A percentile compares a stretch with the other conserved stretches of the same genome.
Evolutionary conservation across 352 stramenopile species (phyloP).

Genomic region (Peronospora belbahrii): DNA sequence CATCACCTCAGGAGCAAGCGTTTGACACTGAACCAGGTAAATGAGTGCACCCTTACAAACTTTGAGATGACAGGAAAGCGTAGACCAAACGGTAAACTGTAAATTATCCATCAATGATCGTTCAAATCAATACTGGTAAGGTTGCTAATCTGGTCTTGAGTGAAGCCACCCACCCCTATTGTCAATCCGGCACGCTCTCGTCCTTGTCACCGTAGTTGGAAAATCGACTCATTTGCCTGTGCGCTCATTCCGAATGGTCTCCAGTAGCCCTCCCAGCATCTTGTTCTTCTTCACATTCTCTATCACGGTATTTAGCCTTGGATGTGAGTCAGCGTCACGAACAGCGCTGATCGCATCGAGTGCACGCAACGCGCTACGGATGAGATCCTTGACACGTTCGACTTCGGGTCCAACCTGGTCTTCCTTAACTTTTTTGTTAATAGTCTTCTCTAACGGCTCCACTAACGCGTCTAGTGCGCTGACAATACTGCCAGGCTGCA

Average conservation of each 20-base stretch:
- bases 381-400: slow-evolving; percentile 93
- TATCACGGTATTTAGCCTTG: slow-evolving; percentile 55
- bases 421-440: slow-evolving; percentile 94
- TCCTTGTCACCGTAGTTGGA: background rate
- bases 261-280: slow-evolving; percentile 46
- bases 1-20: too few species aligned
- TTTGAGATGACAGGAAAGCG: too few species aligned
- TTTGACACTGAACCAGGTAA: background rate
- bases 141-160: slow-evolving; percentile 1
- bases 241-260: slow-evolving; percentile 58
- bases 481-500: slow-evolving; percentile 78
- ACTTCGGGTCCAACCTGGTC: slow-evolving; percentile 93
- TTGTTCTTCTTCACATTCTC: slow-evolving; percentile 66
- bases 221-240: slow-evolving; percentile 23
- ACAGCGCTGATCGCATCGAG: slow-evolving; percentile 71
- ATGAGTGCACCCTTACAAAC: too few species aligned
- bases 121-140: background rate
- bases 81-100: slow-evolving; percentile 27
- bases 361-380: slow-evolving; percentile 90
- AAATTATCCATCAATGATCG: slow-evolving; percentile 3
- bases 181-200: background rate
- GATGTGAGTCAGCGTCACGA: slow-evolving; percentile 64
- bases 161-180: slow-evolving; percentile 4
- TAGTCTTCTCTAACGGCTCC: slow-evolving; percentile 90
- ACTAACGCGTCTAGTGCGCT: slow-evolving; percentile 86